Evolutionary conservation across 129 eudicot genomes (phyloP), one percentile per base, ranked within the genome.

Genomic region (Arctium lappa): DNA sequence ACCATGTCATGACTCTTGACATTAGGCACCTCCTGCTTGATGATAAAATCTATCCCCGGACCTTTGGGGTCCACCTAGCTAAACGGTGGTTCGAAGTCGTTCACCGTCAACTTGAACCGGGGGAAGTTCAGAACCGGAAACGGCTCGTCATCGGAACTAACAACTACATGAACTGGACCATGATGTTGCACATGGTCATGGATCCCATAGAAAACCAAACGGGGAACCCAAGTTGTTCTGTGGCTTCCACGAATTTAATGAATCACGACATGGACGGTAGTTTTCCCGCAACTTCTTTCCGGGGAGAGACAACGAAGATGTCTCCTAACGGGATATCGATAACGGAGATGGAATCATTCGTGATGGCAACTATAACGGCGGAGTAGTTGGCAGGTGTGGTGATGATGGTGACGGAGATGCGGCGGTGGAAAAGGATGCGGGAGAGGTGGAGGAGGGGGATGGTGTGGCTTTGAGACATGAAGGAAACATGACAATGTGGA

Each of bases 391-490:
- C 73, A 18, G 88, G 78, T 77, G 92, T 89, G 80, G 90, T 86
- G 90, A 89, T 32, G 76, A 89, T 72, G 34, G 90, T 89, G 86
- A 86, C 84, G 72, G 87, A 42, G 84, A 81, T 63, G 38, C 74
- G 13, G 34, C 84, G 90, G 29, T 74, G 85, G 60, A 5, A 87
- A 70, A 89, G 88, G 87, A 89, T 84, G 53, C 88, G 84, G 74
- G 87, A 76, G 37, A 89, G 86, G 85, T 87, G 30, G 84, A 89
- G 87, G 60, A 89, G 87, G 56, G 92, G 92, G 81, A 87, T 84
- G 80, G 85, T 89, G 85, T 89, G 92, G 79, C 92, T 90, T 65
- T 84, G 86, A 8, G 92, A 40, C 88, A 89, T 83, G 27, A 22
- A 22, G 27, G 27, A 22, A 22, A 22, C 27, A 22, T 22, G 27